These are phyloP conservation scores for Cercophora samala DNA, from an alignment of 495 filamentous ascomycete genomes.

Conservation along the genomic window DNA sequence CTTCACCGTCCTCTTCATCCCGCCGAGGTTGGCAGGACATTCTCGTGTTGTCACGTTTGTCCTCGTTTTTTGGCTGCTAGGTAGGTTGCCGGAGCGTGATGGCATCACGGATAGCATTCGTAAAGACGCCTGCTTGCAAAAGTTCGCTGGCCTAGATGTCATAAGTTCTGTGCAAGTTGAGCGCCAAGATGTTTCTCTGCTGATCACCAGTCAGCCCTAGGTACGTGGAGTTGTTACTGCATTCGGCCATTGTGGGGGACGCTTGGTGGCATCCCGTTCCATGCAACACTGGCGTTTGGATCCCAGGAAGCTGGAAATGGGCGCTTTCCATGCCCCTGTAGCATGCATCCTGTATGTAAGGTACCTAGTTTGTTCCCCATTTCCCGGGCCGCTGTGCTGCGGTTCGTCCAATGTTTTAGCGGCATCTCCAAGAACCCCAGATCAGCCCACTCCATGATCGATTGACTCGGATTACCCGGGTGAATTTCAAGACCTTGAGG, in stretches of 20 bases:
- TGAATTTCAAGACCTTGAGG: background rate
- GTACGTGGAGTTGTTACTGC: background rate
- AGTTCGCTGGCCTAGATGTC: background rate
- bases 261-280: background rate
- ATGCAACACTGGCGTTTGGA: background rate
- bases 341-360: background rate
- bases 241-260: background rate
- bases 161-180: background rate
- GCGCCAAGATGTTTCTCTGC: background rate
- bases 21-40: background rate
- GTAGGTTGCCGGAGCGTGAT: background rate
- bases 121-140: background rate
- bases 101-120: background rate
- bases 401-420: background rate
- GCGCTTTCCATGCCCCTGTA: background rate
- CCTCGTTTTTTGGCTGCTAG: background rate
- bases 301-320: background rate
- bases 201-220: background rate
- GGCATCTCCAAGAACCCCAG: background rate
- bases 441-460: background rate
- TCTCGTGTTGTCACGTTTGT: background rate
- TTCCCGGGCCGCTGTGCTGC: background rate
- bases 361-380: background rate
- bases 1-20: background rate
- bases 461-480: background rate